Conservation (phyloP, 768 basidiomycete genomes). For the Boletus coccyginus region DNA sequence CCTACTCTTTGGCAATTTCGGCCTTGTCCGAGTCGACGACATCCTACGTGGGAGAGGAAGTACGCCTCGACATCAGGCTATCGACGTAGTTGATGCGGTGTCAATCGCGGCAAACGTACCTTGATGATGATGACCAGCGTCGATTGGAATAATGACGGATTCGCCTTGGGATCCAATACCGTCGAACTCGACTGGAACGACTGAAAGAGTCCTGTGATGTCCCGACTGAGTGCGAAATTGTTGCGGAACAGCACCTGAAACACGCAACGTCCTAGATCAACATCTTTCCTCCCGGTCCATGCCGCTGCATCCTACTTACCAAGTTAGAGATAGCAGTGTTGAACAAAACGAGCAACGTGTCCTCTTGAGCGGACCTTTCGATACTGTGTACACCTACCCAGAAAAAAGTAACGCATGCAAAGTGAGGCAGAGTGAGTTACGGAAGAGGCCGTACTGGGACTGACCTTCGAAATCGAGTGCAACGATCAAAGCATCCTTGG, state of each 20-base stretch:
- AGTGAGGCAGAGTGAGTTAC: neutral
- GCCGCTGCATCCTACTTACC: conserved; percentile 38
- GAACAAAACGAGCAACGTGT: conserved; percentile 60
- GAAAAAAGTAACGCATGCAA: neutral
- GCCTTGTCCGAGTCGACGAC: conserved; percentile 59
- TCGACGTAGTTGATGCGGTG: neutral
- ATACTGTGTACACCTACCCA: conserved; percentile 55
- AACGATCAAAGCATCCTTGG: conserved; percentile 50
- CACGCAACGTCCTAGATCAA: neutral
- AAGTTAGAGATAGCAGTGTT: conserved; percentile 66
- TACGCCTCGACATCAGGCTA: neutral
- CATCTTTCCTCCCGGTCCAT: too few species aligned
- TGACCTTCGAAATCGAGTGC: conserved; percentile 64
- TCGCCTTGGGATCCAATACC: conserved; percentile 55
- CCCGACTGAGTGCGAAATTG: conserved; percentile 60
- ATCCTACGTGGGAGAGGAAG: conserved; percentile 39
- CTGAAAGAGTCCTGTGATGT: conserved; percentile 59
- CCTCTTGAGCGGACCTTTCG: conserved; percentile 61
- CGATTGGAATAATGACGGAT: conserved; percentile 58
- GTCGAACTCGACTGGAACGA: conserved; percentile 60
- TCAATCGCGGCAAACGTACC: conserved; percentile 23
- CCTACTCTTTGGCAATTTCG: conserved; percentile 59
- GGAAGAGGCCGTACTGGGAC: neutral
- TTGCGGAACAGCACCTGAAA: conserved; percentile 60
- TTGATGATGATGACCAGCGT: conserved; percentile 64